Base-by-base conservation (phyloP, 139 green algal genomes). In the Closterium sp. region DNA sequence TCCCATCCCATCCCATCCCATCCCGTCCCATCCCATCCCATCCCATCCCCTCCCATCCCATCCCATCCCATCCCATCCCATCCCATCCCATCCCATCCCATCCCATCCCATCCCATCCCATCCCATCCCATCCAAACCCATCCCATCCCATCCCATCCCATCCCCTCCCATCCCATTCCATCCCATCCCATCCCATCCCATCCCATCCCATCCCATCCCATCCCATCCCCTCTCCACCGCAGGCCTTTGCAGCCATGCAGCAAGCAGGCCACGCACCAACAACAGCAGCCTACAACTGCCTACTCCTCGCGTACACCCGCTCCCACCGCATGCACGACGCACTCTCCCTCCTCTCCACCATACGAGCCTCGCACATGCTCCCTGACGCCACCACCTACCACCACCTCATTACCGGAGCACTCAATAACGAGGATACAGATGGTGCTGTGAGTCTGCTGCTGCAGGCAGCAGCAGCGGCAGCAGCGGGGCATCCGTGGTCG, bases 1-100 rank as follows among this genome's bases (percentile, higher is more conserved):
- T 88, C 85, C 85, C 85, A 88, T 88, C 85, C 85, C 85, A 88
- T 88, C 85, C 85, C 85, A 88, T 88, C 85, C 85, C 85, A 88
- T 88, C 85, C 85, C 85, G 29, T 88, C 85, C 85, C 85, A 88
- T 88, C 85, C 85, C 85, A 88, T 88, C 85, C 85, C 85, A 88
- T 88, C 85, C 85, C 85, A 88, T 88, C 85, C 85, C 85, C 27
- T 88, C 85, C 85, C 85, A 88, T 88, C 85, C 85, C 85, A 88
- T 88, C 85, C 85, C 85, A 88, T 88, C 85, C 85, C 85, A 88
- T 88, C 85, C 85, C 85, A 88, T 88, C 85, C 85, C 85, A 88
- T 88, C 85, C 85, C n/a, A n/a, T n/a, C n/a, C n/a, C 32, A 38
- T n/a, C n/a, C n/a, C n/a, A n/a, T n/a, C n/a, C n/a, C n/a, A n/a